A percentile compares a stretch with the other conserved stretches of the same genome.
phyloP scores from a whole-genome alignment of 805 yeast species.

The Candida michaelii region DNA sequence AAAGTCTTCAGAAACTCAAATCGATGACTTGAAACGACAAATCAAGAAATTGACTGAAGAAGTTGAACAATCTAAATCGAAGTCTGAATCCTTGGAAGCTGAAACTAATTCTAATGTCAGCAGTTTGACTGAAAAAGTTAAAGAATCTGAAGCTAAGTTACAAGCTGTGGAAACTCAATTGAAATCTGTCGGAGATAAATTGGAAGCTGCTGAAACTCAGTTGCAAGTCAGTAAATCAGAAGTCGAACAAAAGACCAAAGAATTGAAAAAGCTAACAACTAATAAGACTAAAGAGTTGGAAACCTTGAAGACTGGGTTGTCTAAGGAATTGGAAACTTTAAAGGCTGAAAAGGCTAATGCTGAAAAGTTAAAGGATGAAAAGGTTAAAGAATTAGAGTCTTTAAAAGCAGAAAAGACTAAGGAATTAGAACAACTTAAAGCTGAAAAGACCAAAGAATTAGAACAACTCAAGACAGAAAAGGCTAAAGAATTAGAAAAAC shows the following conservation, averaged over 20 bases:
- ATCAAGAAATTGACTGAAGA: neutral
- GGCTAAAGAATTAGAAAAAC: neutral
- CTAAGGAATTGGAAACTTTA: neutral
- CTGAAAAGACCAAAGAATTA: neutral
- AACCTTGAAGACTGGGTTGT: neutral
- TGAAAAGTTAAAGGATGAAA: neutral
- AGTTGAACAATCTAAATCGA: neutral
- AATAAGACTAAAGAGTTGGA: neutral
- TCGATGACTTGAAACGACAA: neutral
- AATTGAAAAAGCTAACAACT: neutral
- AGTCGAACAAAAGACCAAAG: neutral
- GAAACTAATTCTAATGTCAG: neutral
- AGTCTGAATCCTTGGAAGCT: neutral
- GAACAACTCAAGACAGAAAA: neutral
- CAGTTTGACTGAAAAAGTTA: constrained; percentile 1
- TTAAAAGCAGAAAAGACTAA: too few relatives aligned
- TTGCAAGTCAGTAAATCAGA: neutral
- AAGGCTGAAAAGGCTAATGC: neutral
- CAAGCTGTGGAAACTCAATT: neutral
- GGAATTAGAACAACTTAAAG: neutral
- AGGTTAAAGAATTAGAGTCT: neutral
- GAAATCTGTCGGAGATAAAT: neutral
- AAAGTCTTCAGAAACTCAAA: neutral
- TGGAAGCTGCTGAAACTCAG: neutral
- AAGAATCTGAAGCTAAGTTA: neutral